phyloP scores from a whole-genome alignment of 352 stramenopile genomes.

The Peronospora farinosa region DNA sequence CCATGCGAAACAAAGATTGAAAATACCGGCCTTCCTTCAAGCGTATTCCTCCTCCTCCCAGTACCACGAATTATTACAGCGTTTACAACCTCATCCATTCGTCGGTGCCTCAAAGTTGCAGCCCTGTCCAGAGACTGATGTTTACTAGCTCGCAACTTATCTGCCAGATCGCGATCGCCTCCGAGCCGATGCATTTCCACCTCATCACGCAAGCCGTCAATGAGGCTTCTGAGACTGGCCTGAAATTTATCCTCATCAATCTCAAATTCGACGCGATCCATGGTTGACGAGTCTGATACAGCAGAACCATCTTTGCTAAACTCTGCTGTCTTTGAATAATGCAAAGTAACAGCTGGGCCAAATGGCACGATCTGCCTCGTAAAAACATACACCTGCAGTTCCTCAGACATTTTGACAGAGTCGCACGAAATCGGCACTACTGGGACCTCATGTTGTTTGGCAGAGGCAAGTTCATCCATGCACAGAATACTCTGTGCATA shows the following conservation, averaged over 20 bases:
- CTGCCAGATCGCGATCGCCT: slow-evolving; percentile 18
- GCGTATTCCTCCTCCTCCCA: slow-evolving; percentile 11
- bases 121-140: slow-evolving; percentile 16
- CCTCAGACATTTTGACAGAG: slow-evolving; percentile 48
- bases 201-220: slow-evolving; percentile 71
- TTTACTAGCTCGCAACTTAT: slow-evolving; percentile 8
- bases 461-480: slow-evolving; percentile 72
- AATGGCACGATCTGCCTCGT: slow-evolving; percentile 80
- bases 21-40: slow-evolving; percentile 24
- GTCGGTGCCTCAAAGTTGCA: slow-evolving; percentile 17
- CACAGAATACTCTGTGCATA: slow-evolving; percentile 62
- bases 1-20: slow-evolving; percentile 77
- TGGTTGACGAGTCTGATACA: slow-evolving; percentile 12
- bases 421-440: slow-evolving; percentile 73
- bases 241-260: slow-evolving; percentile 68
- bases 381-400: slow-evolving; percentile 72
- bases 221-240: slow-evolving; percentile 50
- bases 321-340: slow-evolving; percentile 26
- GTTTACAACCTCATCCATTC: slow-evolving; percentile 52
- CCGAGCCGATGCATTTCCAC: slow-evolving; percentile 58
- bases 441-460: slow-evolving; percentile 60
- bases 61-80: slow-evolving; percentile 42
- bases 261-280: slow-evolving; percentile 36
- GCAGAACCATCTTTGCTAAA: slow-evolving; percentile 14
- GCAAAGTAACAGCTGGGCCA: slow-evolving; percentile 43